These are phyloP conservation scores for Hygrophila difformis DNA, from an alignment of 257 asterid species.

Conservation along the genomic window DNA sequence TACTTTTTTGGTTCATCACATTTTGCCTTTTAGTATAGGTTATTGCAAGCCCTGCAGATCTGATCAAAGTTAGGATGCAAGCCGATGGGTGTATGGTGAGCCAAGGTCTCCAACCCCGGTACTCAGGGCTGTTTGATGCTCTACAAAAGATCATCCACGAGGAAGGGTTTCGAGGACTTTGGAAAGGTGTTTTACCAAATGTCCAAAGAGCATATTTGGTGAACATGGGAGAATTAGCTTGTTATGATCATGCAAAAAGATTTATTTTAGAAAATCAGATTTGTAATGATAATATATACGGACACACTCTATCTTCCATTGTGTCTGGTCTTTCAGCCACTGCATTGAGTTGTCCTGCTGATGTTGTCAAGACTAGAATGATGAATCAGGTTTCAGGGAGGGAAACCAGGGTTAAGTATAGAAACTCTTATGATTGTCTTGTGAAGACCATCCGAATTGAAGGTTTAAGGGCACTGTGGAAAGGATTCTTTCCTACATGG, in stretches of 20 bases:
- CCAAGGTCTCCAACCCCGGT: slow-evolving; percentile 50
- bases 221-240: slow-evolving; percentile 91
- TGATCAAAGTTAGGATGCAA: slow-evolving; percentile 87
- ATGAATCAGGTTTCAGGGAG: slow-evolving; percentile 31
- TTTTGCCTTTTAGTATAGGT: slow-evolving; percentile 38
- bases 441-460: slow-evolving; percentile 63
- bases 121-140: slow-evolving; percentile 57
- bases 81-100: slow-evolving; percentile 50
- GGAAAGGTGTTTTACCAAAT: slow-evolving; percentile 74
- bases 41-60: slow-evolving; percentile 92
- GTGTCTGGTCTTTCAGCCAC: slow-evolving; percentile 71
- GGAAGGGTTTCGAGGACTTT: slow-evolving; percentile 67
- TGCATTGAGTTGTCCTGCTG: slow-evolving; percentile 79
- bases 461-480: slow-evolving; percentile 75
- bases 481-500: slow-evolving; percentile 91
- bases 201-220: slow-evolving; percentile 79
- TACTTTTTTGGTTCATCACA: slow-evolving; percentile 9
- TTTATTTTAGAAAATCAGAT: slow-evolving; percentile 42
- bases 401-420: slow-evolving; percentile 28
- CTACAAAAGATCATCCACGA: slow-evolving; percentile 42
- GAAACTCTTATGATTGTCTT: slow-evolving; percentile 60
- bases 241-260: slow-evolving; percentile 75
- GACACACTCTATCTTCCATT: slow-evolving; percentile 42
- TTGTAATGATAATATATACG: slow-evolving; percentile 58
- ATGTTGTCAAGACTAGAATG: slow-evolving; percentile 81